Evolutionary conservation across 352 stramenopile species (phyloP), one percentile per base, ranked within the genome.

Genomic region (Elongisporangium anandrum): DNA sequence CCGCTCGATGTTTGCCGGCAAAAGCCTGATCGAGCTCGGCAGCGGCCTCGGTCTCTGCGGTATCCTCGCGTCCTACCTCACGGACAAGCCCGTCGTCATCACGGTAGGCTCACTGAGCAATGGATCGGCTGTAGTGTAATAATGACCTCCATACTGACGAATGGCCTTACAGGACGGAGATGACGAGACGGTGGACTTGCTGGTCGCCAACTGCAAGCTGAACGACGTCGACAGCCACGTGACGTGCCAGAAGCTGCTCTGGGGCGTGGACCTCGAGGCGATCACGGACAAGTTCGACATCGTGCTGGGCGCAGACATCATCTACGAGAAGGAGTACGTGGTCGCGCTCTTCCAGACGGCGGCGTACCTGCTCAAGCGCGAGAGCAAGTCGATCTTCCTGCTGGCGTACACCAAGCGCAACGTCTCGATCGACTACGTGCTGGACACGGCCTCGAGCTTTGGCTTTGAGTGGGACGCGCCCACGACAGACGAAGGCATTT

Each of bases 381-480:
- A 69, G 0, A 51, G 54, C 21, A 73, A 73, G 50, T 75, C 72
- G 3, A 65, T 83, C 50, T 87, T 87, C 24, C 62, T 85, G 52
- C 61, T 87, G 41, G 77, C 74, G 38, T 87, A 83, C 66, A 87
- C 77, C 48, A 85, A 83, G 65, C 77, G 77, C 41, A 87, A 87
- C 21, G 77, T 87, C 6, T 85, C 72, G 4, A 87, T 87, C 56
- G 77, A 87, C 54, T 84, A 82, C 60, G 77, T 87, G 24, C 57
- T 87, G 34, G 68, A 75, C 17, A 83, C 65, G 17, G 77, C 77
- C 21, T 76, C 65, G 12, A 73, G 67, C 49, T 85, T 85, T 52
- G 79, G 75, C 19, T 87, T 92, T 50, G 73, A 88, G 69, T 90
- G 75, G 75, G 54, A 72, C 3, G 65, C 63, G 51, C 72, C 72